Evolutionary conservation across 768 basidiomycete species (phyloP).

Genomic region (Boletus tylopilopsis): DNA sequence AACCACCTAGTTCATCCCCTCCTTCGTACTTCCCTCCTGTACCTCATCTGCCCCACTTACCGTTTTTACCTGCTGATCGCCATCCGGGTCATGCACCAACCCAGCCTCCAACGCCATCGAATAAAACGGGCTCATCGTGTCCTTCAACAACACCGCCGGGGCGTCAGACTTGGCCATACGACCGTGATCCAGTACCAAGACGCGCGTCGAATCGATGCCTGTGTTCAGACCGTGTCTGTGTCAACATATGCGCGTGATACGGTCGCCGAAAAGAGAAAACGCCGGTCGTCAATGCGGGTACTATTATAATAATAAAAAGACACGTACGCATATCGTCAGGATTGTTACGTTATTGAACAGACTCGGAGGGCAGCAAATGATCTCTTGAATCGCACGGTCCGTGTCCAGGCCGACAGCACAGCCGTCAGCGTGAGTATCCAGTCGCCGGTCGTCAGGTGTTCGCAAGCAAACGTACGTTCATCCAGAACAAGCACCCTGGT

Average conservation of each 20-base stretch:
- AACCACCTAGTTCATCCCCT: not conserved
- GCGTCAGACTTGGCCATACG: constrained; percentile 78
- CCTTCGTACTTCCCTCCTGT: not conserved
- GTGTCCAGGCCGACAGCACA: constrained; percentile 90
- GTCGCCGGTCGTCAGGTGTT: not conserved
- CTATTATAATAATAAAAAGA: not conserved
- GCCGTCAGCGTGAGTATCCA: constrained; percentile 51
- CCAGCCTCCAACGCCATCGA: constrained; percentile 66
- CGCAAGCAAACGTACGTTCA: constrained; percentile 56
- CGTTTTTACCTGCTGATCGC: not conserved
- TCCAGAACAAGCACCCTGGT: constrained; percentile 90
- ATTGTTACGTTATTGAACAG: constrained; percentile 79
- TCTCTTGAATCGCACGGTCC: constrained; percentile 83
- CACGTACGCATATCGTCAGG: constrained; percentile 78
- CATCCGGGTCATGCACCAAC: constrained; percentile 21
- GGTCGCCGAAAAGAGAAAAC: no score
- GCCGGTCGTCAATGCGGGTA: not conserved
- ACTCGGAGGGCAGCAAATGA: constrained; percentile 76
- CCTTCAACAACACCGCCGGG: constrained; percentile 60
- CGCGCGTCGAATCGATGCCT: constrained; percentile 75
- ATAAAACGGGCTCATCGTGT: constrained; percentile 54
- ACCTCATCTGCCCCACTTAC: not conserved
- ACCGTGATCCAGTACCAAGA: constrained; percentile 83
- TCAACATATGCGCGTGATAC: no score
- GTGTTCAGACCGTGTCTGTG: constrained; percentile 76